Conservation (phyloP, 2,329 filamentous ascomycete species). For the Capronia epimyces region DNA sequence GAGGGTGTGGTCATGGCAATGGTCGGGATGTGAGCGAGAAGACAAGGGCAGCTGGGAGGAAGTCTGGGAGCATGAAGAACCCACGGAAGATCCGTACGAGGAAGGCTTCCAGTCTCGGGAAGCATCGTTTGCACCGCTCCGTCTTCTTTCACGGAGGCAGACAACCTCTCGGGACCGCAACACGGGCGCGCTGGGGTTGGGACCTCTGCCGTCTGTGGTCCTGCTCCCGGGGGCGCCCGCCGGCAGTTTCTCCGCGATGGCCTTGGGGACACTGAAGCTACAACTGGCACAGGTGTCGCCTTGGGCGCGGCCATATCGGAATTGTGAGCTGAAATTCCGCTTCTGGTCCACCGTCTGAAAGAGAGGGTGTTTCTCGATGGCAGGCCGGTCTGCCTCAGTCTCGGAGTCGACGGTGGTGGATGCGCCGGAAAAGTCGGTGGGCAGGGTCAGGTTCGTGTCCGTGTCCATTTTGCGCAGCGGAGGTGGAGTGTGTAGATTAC, state of each 20-base stretch:
- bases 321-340: constrained; percentile 17
- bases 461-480: constrained; percentile 23
- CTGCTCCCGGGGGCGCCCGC: constrained; percentile 49
- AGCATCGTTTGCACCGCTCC: constrained; percentile 30
- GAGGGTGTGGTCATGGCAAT: constrained; percentile 51
- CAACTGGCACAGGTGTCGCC: constrained; percentile 55
- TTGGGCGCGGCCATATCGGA: constrained; percentile 40
- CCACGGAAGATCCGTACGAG: constrained; percentile 23
- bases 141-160: constrained; percentile 39
- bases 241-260: constrained; percentile 50
- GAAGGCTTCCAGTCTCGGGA: constrained; percentile 35
- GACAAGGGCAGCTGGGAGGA: constrained; percentile 28
- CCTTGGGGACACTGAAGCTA: constrained; percentile 51
- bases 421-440: constrained; percentile 31
- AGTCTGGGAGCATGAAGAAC: constrained; percentile 35
- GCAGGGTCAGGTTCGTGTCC: constrained; percentile 26
- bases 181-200: constrained; percentile 46
- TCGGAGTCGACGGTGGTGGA: constrained; percentile 28
- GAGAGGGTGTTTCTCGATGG: constrained; percentile 49
- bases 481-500: constrained; percentile 8
- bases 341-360: constrained; percentile 33
- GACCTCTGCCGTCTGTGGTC: constrained; percentile 45
- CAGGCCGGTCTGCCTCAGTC: constrained; percentile 27
- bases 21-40: constrained; percentile 30
- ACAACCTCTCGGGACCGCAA: constrained; percentile 51